Conservation (phyloP, 1,139 yeast genomes). For the Suhomyces kunorum region DNA sequence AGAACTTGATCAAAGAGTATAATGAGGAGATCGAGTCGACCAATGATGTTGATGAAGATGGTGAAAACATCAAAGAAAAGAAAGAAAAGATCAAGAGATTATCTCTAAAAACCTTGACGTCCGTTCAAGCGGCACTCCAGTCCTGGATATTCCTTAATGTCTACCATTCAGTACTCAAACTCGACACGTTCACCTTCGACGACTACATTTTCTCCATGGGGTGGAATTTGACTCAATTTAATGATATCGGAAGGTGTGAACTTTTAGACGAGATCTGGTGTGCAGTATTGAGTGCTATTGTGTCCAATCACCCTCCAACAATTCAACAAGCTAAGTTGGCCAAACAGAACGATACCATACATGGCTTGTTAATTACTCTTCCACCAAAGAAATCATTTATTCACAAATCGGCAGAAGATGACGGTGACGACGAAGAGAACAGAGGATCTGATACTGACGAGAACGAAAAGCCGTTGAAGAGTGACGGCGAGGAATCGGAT, state of each 20-base stretch:
- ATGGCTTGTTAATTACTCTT: constrained; percentile 41
- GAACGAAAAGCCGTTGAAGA: constrained; percentile 24
- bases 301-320: constrained; percentile 38
- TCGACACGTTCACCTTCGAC: constrained; percentile 79
- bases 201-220: constrained; percentile 68
- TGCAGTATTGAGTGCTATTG: constrained; percentile 51
- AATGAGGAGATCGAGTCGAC: constrained; percentile 22
- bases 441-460: constrained; percentile 29
- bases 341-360: constrained; percentile 31
- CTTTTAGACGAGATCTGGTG: constrained; percentile 75
- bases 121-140: constrained; percentile 55
- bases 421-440: constrained; percentile 16
- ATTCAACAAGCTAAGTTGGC: constrained; percentile 23
- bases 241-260: constrained; percentile 50
- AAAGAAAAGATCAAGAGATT: constrained; percentile 20
- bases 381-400: constrained; percentile 39
- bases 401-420: constrained; percentile 12
- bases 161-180: constrained; percentile 59
- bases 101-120: constrained; percentile 18
- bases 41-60: constrained; percentile 14
- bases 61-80: constrained; percentile 8
- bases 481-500: constrained; percentile 29
- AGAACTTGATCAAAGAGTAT: constrained; percentile 20
- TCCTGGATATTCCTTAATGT: constrained; percentile 76
- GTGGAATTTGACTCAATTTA: constrained; percentile 50